Evolutionary conservation across 768 basidiomycete genomes (phyloP), one percentile per base, ranked within the genome.

Genomic region (Leccinum sublutescens): DNA sequence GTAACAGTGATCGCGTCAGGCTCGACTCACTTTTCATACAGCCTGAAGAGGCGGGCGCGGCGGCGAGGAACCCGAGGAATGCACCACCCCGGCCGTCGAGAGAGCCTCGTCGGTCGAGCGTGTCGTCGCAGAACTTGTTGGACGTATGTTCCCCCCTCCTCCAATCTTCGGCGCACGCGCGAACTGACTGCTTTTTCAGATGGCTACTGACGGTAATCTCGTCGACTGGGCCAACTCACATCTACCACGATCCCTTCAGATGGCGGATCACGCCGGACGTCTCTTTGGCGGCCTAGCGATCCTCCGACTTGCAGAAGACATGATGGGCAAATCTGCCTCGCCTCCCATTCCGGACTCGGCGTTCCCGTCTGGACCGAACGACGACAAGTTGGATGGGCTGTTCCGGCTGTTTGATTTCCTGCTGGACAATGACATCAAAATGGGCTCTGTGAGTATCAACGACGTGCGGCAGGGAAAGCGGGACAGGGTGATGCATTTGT

Each of bases 371-470:
- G 82, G 81, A 43, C 74, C 81, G 12, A 78, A 79, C 61, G 89
- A 94, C 68, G 89, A 95, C 63, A 91, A 89, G 64, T 77, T 96
- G 14, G 91, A 93, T 27, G 93, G 94, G 15, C 77, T 96, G 29
- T 95, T 96, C 78, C 80, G 84, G 57, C 76, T 96, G 56, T 96
- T 97, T 75, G 95, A 98, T 74, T 95, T 93, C 74, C 75, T 97
- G 56, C 81, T 98, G 50, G 93, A 95, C 66, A 92, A 93, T 60
- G 94, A 94, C 52, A 86, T 95, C 58, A 89, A 89, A 75, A 91
- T 96, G 79, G 95, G 91, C 9, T 85, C 86, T 61, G 88, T 98
- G 33, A 94, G 91, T 66, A 95, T 97, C 75, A 96, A 96, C 69
- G 96, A 98, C 74, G 81, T 98, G 34, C 80, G 92, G 53, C 83